Percentiles rank a stretch among this genome's conserved stretches.
These are phyloP conservation scores for Lactarius akahatsu DNA, from an alignment of 768 basidiomycete genomes.

Conservation along the genomic window DNA sequence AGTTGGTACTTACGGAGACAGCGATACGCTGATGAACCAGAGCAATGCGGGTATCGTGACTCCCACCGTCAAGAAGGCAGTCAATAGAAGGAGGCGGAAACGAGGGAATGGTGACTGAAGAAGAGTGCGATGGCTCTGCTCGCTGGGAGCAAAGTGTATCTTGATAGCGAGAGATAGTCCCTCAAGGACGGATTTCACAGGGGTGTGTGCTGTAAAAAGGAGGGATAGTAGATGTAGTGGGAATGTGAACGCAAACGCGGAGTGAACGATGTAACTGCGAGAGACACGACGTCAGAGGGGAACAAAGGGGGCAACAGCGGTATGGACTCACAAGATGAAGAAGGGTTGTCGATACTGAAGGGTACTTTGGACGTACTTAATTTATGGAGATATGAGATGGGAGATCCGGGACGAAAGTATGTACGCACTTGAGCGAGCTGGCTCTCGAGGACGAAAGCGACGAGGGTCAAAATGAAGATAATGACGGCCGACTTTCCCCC, in stretches of 20 bases:
- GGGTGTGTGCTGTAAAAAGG: conserved; percentile 45
- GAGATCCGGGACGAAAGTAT: conserved; percentile 4
- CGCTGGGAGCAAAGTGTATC: conserved; percentile 32
- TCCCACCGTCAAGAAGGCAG: conserved; percentile 48
- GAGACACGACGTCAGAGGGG: neutral
- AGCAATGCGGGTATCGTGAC: conserved; percentile 64
- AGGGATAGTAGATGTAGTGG: conserved; percentile 80
- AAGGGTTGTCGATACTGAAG: conserved; percentile 83
- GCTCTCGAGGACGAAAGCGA: conserved; percentile 76
- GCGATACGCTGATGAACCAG: conserved; percentile 71
- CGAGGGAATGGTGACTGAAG: conserved; percentile 32
- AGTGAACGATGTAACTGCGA: conserved; percentile 85
- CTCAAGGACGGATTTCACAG: conserved; percentile 48
- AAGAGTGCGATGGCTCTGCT: neutral
- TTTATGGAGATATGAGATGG: neutral
- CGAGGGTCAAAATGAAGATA: conserved; percentile 57
- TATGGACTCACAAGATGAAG: conserved; percentile 70
- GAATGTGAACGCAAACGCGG: conserved; percentile 72
- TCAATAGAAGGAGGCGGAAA: conserved; percentile 38
- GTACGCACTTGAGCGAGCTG: conserved; percentile 67
- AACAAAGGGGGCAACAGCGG: neutral
- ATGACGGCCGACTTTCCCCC: conserved; percentile 50
- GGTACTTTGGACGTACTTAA: conserved; percentile 74
- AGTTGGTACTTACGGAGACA: conserved; percentile 61
- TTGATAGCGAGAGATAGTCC: conserved; percentile 53